A percentile compares a stretch with the other conserved stretches of the same genome.
Evolutionary conservation across 139 green algal genomes (phyloP).

Genomic region (Auxenochlorella pyrenoidosa): DNA sequence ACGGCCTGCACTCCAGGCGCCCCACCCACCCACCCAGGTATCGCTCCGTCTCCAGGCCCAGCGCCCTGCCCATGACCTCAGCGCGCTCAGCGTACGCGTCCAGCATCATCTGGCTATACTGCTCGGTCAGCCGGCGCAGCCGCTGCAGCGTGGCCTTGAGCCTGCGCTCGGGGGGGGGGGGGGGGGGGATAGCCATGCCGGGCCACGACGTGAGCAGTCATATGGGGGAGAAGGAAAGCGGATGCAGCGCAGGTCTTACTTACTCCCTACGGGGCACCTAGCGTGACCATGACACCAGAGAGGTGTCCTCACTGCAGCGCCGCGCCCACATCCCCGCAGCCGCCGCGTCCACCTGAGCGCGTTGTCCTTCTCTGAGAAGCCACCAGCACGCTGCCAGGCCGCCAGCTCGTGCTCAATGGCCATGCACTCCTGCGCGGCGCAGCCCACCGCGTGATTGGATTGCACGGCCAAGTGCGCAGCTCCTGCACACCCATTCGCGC

Average conservation of each 20-base stretch:
- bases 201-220: too few species aligned
- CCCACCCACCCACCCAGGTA: conserved; percentile 10
- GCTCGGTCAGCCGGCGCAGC: conserved; percentile 77
- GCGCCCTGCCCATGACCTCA: conserved; percentile 68
- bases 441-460: neutral
- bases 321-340: too few species aligned
- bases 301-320: too few species aligned
- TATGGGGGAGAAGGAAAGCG: too few species aligned
- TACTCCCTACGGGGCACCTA: too few species aligned
- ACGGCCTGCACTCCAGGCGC: neutral
- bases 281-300: too few species aligned
- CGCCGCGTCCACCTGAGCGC: conserved; percentile 57
- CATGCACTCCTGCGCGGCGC: conserved; percentile 76
- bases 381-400: conserved; percentile 77
- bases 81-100: conserved; percentile 59
- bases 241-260: too few species aligned
- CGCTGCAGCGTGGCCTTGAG: conserved; percentile 89
- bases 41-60: conserved; percentile 72
- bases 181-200: neutral
- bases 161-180: conserved; percentile 22
- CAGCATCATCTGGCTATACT: conserved; percentile 79
- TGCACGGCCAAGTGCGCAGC: neutral
- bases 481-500: too few species aligned
- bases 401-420: conserved; percentile 90
- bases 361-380: conserved; percentile 43